Conservation (phyloP, 2,329 filamentous ascomycete species). For the Botrytis fragariae region DNA sequence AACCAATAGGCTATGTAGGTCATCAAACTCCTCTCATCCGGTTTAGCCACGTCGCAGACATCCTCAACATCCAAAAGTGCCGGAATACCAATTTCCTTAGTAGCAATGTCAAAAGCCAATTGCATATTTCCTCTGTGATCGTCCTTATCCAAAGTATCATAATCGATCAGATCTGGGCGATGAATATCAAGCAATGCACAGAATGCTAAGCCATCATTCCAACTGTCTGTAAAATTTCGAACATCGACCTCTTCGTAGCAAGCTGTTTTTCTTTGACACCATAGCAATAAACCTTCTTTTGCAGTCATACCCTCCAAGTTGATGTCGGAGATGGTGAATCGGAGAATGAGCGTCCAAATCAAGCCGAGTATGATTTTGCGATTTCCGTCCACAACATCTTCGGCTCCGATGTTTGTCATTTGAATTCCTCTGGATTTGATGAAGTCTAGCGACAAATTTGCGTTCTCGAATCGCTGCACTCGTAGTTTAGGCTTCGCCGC, state of each 20-base stretch:
- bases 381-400: conserved; percentile 97
- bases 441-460: conserved; percentile 91
- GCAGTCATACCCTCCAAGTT: conserved; percentile 97
- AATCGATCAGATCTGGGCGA: conserved; percentile 94
- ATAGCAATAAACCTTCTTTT: conserved; percentile 89
- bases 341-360: conserved; percentile 96
- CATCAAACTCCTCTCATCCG: conserved; percentile 95
- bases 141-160: conserved; percentile 86
- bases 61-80: conserved; percentile 95
- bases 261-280: conserved; percentile 98
- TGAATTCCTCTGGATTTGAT: conserved; percentile 89
- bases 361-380: conserved; percentile 94
- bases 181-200: conserved; percentile 96
- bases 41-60: conserved; percentile 93
- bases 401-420: conserved; percentile 97
- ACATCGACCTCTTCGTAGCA: conserved; percentile 98
- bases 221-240: conserved; percentile 89
- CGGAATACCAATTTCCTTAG: conserved; percentile 95
- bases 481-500: conserved; percentile 93
- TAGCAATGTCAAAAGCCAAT: conserved; percentile 92
- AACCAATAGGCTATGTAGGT: conserved; percentile 99
- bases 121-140: conserved; percentile 98
- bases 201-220: conserved; percentile 97
- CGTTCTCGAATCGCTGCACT: conserved; percentile 97
- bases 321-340: conserved; percentile 98